These are phyloP conservation scores for Kodamaea neixiangensis DNA, from an alignment of 805 yeast species.

Conservation along the genomic window DNA sequence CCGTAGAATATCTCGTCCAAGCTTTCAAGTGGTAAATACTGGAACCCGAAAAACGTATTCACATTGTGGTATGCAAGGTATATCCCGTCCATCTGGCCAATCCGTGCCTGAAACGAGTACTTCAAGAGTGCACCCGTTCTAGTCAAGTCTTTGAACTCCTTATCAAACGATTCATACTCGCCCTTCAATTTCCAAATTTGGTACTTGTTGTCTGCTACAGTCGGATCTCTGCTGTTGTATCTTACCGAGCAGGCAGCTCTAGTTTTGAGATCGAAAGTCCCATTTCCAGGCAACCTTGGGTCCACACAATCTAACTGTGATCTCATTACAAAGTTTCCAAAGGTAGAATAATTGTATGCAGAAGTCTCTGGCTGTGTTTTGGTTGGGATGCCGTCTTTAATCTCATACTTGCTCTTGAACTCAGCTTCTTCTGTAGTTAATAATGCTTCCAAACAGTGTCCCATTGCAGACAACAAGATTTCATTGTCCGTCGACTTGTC, in stretches of 20 bases:
- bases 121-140: slow-evolving; percentile 74
- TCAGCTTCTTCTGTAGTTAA: slow-evolving; percentile 61
- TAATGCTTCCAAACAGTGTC: slow-evolving; percentile 76
- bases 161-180: slow-evolving; percentile 72
- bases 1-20: slow-evolving; percentile 54
- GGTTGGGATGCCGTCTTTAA: slow-evolving; percentile 4
- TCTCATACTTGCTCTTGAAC: slow-evolving; percentile 40
- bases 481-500: slow-evolving; percentile 71
- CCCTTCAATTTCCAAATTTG: slow-evolving; percentile 66
- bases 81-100: slow-evolving; percentile 97
- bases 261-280: slow-evolving; percentile 89
- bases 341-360: slow-evolving; percentile 69
- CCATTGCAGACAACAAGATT: slow-evolving; percentile 68
- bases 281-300: slow-evolving; percentile 78
- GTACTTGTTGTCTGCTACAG: slow-evolving; percentile 60
- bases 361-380: slow-evolving; percentile 15
- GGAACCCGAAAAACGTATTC: slow-evolving; percentile 80
- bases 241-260: slow-evolving; percentile 88
- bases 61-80: slow-evolving; percentile 90
- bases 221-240: slow-evolving; percentile 67
- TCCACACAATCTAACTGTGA: slow-evolving; percentile 90
- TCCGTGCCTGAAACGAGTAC: slow-evolving; percentile 87
- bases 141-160: slow-evolving; percentile 76
- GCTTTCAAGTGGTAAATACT: slow-evolving; percentile 74
- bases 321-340: slow-evolving; percentile 73